Conservation (phyloP, 2,329 filamentous ascomycete species). For the Calonectria fujianensis region DNA sequence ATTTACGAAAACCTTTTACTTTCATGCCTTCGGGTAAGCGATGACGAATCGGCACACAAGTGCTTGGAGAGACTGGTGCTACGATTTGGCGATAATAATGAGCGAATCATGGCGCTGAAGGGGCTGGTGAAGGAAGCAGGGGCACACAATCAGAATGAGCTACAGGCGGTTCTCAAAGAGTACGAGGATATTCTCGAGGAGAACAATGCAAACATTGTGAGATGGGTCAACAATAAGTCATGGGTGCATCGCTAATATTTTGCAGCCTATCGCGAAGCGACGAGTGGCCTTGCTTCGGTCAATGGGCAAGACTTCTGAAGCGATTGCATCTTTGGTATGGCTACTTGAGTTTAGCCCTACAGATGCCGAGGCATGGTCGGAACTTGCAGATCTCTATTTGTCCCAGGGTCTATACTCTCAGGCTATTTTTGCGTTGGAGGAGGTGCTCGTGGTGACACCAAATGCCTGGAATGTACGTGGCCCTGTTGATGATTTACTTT, state of each 20-base stretch:
- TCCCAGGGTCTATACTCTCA: constrained; percentile 86
- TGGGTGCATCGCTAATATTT: constrained; percentile 47
- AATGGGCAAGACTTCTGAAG: constrained; percentile 81
- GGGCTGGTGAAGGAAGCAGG: constrained; percentile 91
- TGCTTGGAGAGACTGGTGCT: constrained; percentile 84
- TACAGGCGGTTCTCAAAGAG: constrained; percentile 82
- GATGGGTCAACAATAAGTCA: constrained; percentile 52
- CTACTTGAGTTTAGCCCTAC: constrained; percentile 90
- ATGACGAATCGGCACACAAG: constrained; percentile 84
- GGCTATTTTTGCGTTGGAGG: constrained; percentile 91
- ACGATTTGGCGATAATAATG: constrained; percentile 89
- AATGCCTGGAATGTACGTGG: constrained; percentile 94
- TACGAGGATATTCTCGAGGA: constrained; percentile 86
- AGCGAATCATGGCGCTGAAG: constrained; percentile 88
- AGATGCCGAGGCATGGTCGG: constrained; percentile 94
- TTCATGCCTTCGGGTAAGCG: constrained; percentile 88
- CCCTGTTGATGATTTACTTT: background rate
- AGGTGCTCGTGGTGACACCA: constrained; percentile 89
- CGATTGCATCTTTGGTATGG: constrained; percentile 82
- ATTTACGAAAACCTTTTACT: constrained; percentile 91
- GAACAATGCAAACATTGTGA: constrained; percentile 86
- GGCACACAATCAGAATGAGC: constrained; percentile 78
- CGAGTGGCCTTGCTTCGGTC: constrained; percentile 86
- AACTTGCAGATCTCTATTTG: constrained; percentile 91
- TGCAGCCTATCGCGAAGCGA: constrained; percentile 89